Evolutionary conservation across 2,329 filamentous ascomycete species (phyloP).

Genomic region (Pseudonectria buxi): DNA sequence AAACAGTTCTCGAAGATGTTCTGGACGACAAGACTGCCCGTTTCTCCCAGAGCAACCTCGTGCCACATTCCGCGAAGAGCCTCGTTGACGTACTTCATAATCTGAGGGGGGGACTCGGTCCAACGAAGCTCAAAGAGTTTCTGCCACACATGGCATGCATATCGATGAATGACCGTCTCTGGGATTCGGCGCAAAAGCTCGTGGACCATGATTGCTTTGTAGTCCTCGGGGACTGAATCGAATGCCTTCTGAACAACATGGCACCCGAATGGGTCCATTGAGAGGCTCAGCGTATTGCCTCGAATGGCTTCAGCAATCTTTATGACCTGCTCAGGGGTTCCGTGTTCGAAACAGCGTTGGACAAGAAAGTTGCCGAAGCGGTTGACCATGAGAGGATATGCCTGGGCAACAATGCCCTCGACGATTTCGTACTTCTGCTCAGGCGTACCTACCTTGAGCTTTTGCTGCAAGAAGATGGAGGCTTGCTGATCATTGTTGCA

Average conservation of each 20-base stretch:
- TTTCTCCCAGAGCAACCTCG: slow-evolving; percentile 93
- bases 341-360: slow-evolving; percentile 97
- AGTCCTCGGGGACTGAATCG: slow-evolving; percentile 93
- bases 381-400: slow-evolving; percentile 95
- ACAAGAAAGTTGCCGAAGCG: slow-evolving; percentile 98
- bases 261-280: slow-evolving; percentile 98
- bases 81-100: slow-evolving; percentile 98
- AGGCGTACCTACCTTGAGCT: slow-evolving; percentile 89
- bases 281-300: slow-evolving; percentile 86
- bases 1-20: slow-evolving; percentile 99
- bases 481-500: slow-evolving; percentile 99
- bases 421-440: slow-evolving; percentile 98
- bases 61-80: slow-evolving; percentile 96
- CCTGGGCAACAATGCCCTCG: slow-evolving; percentile 89
- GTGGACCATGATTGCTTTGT: slow-evolving; percentile 98
- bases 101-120: slow-evolving; percentile 89
- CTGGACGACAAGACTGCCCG: slow-evolving; percentile 94
- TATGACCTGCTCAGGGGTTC: slow-evolving; percentile 87
- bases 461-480: slow-evolving; percentile 97
- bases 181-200: slow-evolving; percentile 91
- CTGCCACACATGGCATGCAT: slow-evolving; percentile 99
- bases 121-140: slow-evolving; percentile 97
- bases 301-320: slow-evolving; percentile 92
- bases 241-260: slow-evolving; percentile 99
- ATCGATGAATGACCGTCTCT: slow-evolving; percentile 96